Conservation (phyloP, 2,329 filamentous ascomycete species). For the Triangularia verruculosa region DNA sequence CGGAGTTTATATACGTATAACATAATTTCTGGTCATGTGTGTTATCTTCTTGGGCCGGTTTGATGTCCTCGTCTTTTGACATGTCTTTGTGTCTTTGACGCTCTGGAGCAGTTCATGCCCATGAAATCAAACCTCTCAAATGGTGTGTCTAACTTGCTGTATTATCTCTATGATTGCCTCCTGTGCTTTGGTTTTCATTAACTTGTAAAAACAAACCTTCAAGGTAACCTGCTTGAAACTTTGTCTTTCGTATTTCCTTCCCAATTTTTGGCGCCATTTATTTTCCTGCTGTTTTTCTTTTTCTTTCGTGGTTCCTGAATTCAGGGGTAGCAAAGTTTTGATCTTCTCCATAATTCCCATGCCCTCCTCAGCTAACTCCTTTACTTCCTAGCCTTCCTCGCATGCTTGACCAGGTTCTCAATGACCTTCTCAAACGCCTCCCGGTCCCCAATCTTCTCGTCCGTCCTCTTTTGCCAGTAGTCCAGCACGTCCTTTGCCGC, state of each 20-base stretch:
- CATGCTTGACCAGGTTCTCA: conserved; percentile 92
- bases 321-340: no score
- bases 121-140: background rate
- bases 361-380: background rate
- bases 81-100: no score
- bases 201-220: background rate
- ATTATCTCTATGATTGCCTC: background rate
- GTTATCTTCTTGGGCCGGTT: background rate
- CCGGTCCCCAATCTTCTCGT: conserved; percentile 84
- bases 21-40: background rate
- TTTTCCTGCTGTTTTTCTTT: background rate
- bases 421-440: conserved; percentile 96
- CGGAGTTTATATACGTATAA: background rate
- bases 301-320: no score
- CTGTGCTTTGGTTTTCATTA: background rate
- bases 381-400: conserved; percentile 76
- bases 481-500: conserved; percentile 74
- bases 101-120: no score
- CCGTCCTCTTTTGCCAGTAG: conserved; percentile 83
- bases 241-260: background rate
- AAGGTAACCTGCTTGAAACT: background rate
- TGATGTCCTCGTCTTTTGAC: no score
- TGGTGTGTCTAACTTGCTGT: background rate
- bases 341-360: no score
- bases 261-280: background rate